Evolutionary conservation across 1,284 basidiomycete genomes (phyloP).

Genomic region (Neotropicomus parvogracilis): DNA sequence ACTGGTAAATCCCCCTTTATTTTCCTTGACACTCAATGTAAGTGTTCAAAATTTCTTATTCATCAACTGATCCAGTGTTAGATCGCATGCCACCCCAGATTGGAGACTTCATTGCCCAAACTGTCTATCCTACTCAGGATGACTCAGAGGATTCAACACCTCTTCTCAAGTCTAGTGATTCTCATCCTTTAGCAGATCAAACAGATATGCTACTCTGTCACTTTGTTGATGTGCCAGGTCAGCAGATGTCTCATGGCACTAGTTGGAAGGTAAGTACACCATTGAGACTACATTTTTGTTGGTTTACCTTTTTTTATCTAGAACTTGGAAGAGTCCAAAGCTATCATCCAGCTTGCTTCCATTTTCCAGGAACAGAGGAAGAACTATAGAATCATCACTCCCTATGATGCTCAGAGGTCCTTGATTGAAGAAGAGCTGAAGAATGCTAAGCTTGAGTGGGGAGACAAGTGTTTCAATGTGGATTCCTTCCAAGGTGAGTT

Average conservation of each 20-base stretch:
- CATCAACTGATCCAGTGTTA: constrained; percentile 23
- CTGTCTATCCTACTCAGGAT: constrained; percentile 51
- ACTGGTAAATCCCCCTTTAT: constrained; percentile 31
- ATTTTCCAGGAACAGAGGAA: constrained; percentile 43
- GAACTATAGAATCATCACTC: constrained; percentile 61
- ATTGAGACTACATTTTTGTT: constrained; percentile 4
- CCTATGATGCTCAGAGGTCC: constrained; percentile 63
- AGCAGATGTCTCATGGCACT: constrained; percentile 39
- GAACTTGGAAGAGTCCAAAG: constrained; percentile 49
- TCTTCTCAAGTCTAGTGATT: constrained; percentile 45
- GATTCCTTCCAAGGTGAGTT: constrained; percentile 62
- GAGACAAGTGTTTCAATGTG: constrained; percentile 60
- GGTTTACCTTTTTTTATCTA: constrained; percentile 20
- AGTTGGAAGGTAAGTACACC: constrained; percentile 42
- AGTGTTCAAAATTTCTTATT: constrained; percentile 16
- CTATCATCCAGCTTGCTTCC: constrained; percentile 44
- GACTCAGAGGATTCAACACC: constrained; percentile 16
- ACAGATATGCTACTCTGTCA: constrained; percentile 39
- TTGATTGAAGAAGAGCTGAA: constrained; percentile 50
- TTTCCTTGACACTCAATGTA: constrained; percentile 60
- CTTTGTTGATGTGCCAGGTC: constrained; percentile 50
- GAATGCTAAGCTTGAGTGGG: constrained; percentile 45
- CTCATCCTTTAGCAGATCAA: constrained; percentile 43
- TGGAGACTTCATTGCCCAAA: constrained; percentile 64
- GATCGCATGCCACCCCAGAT: constrained; percentile 78